Conservation (phyloP, 2,329 filamentous ascomycete species). For the Aspergillus fumigatiaffinis region DNA sequence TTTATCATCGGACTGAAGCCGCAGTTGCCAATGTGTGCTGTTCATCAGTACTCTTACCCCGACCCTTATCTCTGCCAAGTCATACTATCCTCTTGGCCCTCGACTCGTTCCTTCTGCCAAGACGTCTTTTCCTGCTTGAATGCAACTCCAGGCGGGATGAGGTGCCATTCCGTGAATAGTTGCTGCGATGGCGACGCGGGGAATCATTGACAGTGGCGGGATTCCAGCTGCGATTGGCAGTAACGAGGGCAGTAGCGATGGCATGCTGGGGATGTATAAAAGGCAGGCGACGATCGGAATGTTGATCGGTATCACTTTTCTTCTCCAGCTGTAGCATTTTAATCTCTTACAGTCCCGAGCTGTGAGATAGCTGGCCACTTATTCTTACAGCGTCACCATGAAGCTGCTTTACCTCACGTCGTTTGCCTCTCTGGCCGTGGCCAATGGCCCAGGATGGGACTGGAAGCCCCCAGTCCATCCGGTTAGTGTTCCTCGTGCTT, state of each 20-base stretch:
- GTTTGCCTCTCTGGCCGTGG: constrained; percentile 8
- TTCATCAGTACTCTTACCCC: neutral
- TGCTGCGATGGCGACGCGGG: neutral
- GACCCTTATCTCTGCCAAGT: constrained; percentile 14
- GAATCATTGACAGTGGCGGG: neutral
- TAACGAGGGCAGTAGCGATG: neutral
- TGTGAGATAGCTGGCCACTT: neutral
- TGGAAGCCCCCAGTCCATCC: constrained; percentile 7
- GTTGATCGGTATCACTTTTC: neutral
- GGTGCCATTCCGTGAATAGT: neutral
- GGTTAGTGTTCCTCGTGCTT: constrained; percentile 1
- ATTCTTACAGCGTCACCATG: constrained; percentile 4
- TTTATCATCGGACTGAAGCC: neutral
- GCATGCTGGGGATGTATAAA: neutral
- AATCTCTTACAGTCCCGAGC: neutral
- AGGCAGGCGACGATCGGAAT: neutral
- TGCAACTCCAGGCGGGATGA: constrained; percentile 10
- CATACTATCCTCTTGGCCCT: constrained; percentile 1
- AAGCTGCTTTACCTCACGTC: constrained; percentile 7
- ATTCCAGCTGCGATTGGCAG: neutral
- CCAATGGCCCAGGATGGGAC: neutral
- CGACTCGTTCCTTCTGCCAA: neutral
- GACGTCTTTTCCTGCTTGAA: constrained; percentile 1
- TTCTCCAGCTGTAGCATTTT: neutral
- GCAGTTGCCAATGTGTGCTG: neutral